phyloP scores from a whole-genome alignment of 345 rosid species.

The Triadica sebifera region DNA sequence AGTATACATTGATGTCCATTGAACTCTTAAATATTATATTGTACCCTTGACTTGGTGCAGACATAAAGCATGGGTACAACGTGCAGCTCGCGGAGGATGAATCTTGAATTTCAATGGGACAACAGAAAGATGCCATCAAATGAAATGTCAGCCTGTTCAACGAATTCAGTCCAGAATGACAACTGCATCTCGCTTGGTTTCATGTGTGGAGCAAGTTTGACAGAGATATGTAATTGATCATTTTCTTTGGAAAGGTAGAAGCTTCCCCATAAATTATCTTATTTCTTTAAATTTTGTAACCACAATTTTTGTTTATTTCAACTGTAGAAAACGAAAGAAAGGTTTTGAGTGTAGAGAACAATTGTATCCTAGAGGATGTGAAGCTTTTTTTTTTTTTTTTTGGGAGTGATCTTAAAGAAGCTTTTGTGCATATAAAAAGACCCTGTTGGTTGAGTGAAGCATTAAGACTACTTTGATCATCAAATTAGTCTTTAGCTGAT shows the following conservation, averaged over 20 bases:
- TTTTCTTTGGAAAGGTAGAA: slow-evolving; percentile 19
- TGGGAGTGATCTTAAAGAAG: slow-evolving; percentile 6
- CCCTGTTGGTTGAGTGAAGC: slow-evolving; percentile 4
- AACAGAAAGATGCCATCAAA: not conserved
- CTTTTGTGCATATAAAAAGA: slow-evolving; percentile 26
- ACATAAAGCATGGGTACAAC: slow-evolving; percentile 53
- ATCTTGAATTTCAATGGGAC: slow-evolving; percentile 25
- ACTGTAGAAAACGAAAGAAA: slow-evolving; percentile 32
- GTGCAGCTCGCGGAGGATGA: slow-evolving; percentile 61
- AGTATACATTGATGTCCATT: not conserved
- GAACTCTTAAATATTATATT: slow-evolving; percentile 7
- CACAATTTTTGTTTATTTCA: slow-evolving; percentile 27
- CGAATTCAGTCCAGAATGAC: not conserved
- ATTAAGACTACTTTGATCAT: too few relatives aligned
- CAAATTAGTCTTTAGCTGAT: too few relatives aligned
- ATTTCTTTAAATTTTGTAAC: slow-evolving; percentile 2
- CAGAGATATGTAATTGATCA: slow-evolving; percentile 19
- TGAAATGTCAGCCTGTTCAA: not conserved
- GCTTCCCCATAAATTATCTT: slow-evolving; percentile 7
- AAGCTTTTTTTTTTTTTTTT: slow-evolving; percentile 14
- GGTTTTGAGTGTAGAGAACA: slow-evolving; percentile 29
- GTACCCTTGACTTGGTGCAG: slow-evolving; percentile 39
- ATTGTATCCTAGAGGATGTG: slow-evolving; percentile 22
- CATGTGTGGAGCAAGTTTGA: slow-evolving; percentile 5
- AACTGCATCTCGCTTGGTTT: not conserved